Conservation (phyloP, 164 flowering plant species). For the Piper longum region DNA sequence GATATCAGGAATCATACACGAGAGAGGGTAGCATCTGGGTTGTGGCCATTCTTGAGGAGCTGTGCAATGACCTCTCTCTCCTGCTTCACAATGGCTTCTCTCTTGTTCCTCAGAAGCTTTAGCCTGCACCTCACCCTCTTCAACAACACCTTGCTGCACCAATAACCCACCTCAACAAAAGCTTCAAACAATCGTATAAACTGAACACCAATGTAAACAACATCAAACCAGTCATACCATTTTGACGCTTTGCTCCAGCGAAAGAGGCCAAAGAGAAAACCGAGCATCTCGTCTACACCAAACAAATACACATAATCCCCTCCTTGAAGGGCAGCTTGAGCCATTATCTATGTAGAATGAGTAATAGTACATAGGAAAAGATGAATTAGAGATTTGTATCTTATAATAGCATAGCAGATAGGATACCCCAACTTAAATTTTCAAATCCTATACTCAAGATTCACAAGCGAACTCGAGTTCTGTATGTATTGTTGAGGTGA, state of each 20-base stretch:
- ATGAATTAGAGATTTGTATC: too few relatives aligned
- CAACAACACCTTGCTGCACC: conserved; percentile 58
- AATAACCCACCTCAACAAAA: background rate
- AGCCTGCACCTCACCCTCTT: conserved; percentile 47
- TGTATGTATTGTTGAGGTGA: too few relatives aligned
- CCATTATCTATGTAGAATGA: background rate
- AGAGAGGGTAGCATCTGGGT: conserved; percentile 28
- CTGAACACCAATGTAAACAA: background rate
- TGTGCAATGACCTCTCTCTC: conserved; percentile 40
- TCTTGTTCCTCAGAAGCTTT: conserved; percentile 57
- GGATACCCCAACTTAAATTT: too few relatives aligned
- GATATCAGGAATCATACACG: conserved; percentile 23
- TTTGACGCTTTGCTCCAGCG: conserved; percentile 8
- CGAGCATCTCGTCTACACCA: conserved; percentile 1
- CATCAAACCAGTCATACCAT: conserved; percentile 2
- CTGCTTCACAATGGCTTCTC: conserved; percentile 35
- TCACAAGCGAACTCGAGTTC: too few relatives aligned
- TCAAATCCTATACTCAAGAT: too few relatives aligned
- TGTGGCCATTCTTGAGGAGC: conserved; percentile 43
- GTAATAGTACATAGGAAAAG: too few relatives aligned
- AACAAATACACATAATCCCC: background rate
- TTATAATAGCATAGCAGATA: too few relatives aligned
- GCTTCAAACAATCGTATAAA: background rate
- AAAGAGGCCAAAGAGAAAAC: conserved; percentile 8
- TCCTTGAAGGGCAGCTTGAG: background rate